Conservation (phyloP, 345 rosid species). For the Linum usitatissimum region DNA sequence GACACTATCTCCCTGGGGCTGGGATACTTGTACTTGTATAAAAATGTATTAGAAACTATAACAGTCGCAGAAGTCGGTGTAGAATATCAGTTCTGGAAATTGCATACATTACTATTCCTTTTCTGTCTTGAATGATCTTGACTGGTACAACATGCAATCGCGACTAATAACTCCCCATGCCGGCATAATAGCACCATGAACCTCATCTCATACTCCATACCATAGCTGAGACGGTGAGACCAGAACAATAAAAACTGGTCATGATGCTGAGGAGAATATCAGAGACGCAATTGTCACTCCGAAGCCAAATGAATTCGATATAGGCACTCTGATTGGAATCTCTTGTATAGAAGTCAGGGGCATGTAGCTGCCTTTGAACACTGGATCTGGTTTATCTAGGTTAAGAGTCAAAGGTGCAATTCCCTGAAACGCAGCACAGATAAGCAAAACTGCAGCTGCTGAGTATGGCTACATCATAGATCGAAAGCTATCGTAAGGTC, state of each 20-base stretch:
- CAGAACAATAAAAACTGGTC: slow-evolving; percentile 5
- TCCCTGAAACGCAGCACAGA: slow-evolving; percentile 41
- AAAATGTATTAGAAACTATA: neutral
- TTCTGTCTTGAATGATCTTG: no score
- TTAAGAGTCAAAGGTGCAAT: slow-evolving; percentile 78
- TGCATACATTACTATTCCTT: neutral
- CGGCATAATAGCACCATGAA: no score
- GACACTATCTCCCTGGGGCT: neutral
- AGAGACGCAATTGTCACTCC: slow-evolving; percentile 90
- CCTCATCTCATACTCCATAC: neutral
- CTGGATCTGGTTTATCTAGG: slow-evolving; percentile 62
- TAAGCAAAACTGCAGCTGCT: no score
- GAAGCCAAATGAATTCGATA: slow-evolving; percentile 89
- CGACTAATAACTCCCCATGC: no score
- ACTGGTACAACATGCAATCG: no score
- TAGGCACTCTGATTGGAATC: slow-evolving; percentile 55
- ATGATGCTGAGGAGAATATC: slow-evolving; percentile 36
- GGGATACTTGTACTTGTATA: neutral
- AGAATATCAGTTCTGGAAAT: neutral
- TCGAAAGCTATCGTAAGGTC: neutral
- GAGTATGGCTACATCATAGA: neutral
- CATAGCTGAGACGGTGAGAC: neutral
- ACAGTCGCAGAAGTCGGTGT: neutral
- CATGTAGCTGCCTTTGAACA: slow-evolving; percentile 44
- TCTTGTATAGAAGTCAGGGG: slow-evolving; percentile 59